Base-by-base conservation (phyloP, 192 early-diverging fungal genomes). In the Globomyces pollinis-pini region DNA sequence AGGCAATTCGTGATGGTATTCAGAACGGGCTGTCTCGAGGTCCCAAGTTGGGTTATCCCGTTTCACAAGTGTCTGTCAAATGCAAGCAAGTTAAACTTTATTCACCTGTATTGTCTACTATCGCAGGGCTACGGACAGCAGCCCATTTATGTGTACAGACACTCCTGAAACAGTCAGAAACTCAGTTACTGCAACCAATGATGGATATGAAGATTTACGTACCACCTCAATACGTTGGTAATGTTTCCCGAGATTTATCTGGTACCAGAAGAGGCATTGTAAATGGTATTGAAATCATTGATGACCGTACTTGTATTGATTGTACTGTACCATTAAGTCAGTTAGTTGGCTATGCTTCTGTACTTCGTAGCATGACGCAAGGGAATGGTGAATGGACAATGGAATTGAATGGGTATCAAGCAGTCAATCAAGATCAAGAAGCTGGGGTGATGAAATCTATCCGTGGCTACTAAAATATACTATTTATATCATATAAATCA, bases 301-400 rank as follows among this genome's bases (percentile, higher is more conserved):
- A 38, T 1, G 38, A 60, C 29, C 42, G 49, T 20, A 28, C 44
- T 42, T 12, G 59, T 50, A 81, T 90, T 20, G 67, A 77, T 20
- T 83, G 85, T 0, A 77, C 83, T 33, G 85, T 87, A 0, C 91
- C 93, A 9, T 69, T 98, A 29, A 78, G 81, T 38, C 74, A 85
- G 0, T 84, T 96, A 85, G 65, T 93, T 1, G 93, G 91, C 2
- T 98, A 98, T 55, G 78, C 90, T 16, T 84, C 78, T 2, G 69
- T 76, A 1, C 64, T 98, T 60, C 72, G 95, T 29, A 86, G 87
- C n/a, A 68, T 94, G 65, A 93, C 95, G 0, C 89, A 83, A 1
- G 95, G 94, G 12, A 84, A 80, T 2, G 94, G 84, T 8, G 74
- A 78, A 13, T 95, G 94, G 58, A 74, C 84, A 13, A 93, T 98